Base-by-base conservation (phyloP, 768 basidiomycete genomes). In the Porphyrellus cyaneotinctus region DNA sequence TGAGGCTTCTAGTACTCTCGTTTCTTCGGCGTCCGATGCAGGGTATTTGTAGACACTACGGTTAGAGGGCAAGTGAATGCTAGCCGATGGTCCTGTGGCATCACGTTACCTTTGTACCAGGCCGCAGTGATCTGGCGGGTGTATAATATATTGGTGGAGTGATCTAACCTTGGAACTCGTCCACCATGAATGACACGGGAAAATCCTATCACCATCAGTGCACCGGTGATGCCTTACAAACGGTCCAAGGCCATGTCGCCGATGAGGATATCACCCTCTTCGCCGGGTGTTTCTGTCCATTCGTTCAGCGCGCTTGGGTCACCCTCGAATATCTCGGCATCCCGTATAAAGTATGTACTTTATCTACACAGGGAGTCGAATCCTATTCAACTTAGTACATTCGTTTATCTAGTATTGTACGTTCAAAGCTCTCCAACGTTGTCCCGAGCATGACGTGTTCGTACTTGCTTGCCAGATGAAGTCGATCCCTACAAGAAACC, bases 401-500 rank as follows among this genome's bases (percentile, higher is more conserved):
- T 23, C 14, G 26, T 28, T 9, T 23, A 4, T 22, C 10, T 43
- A 76, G 77, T 78, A 78, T 49, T 71, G 75, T 78, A 53, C 58
- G 69, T 65, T 33, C 24, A 32, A 37, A 32, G 6, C n/a, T 41
- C 46, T 14, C 4, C 14, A 17, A 4, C 32, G 2, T 39, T 6
- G 4, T n/a, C 11, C 15, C 11, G 33, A 24, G 43, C 12, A 51
- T 58, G 23, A 20, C 10, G 20, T 24, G 38, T 38, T 30, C 20
- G 6, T 49, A 13, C 13, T 8, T 22, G 22, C 5, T 30, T 24
- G 35, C 49, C 53, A 89, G 88, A 85, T 59, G 88, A 90, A 68
- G 85, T 89, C 26, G 85, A 90, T 67, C 87, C 88, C 18, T 91
- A 91, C 73, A 82, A 83, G 70, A 93, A 91, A 59, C 87, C 90